Conservation (phyloP, 2,329 filamentous ascomycete genomes). For the Calonectria pseudoturangicola region DNA sequence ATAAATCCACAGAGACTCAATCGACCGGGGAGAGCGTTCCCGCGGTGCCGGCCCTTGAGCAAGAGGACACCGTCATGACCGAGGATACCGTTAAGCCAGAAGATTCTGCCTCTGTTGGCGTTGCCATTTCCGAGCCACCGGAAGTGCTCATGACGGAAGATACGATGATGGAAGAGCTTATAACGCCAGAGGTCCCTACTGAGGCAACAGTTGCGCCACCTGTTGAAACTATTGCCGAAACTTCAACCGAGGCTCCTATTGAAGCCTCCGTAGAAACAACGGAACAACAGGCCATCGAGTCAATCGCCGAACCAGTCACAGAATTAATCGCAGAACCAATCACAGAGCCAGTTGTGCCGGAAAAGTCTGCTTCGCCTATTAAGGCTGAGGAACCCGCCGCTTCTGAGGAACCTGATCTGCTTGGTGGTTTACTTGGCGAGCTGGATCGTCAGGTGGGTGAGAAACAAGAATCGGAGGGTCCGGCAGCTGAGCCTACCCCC, state of each 20-base stretch:
- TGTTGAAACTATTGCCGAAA: conserved; percentile 41
- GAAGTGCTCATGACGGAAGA: conserved; percentile 55
- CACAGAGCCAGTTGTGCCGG: conserved; percentile 31
- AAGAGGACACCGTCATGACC: conserved; percentile 59
- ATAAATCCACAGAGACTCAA: conserved; percentile 50
- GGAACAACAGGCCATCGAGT: not conserved
- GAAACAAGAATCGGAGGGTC: conserved; percentile 27
- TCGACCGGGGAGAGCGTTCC: conserved; percentile 45
- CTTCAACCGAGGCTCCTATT: conserved; percentile 6
- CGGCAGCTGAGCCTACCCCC: conserved; percentile 30
- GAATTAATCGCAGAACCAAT: conserved; percentile 44
- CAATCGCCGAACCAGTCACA: conserved; percentile 31
- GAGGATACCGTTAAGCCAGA: conserved; percentile 63
- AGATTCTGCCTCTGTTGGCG: conserved; percentile 60
- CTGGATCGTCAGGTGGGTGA: conserved; percentile 62
- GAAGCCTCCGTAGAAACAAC: not conserved
- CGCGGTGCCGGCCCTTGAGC: conserved; percentile 51
- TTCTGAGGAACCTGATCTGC: conserved; percentile 64
- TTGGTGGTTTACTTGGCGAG: conserved; percentile 67
- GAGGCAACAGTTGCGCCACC: not conserved
- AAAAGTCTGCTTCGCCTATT: conserved; percentile 38
- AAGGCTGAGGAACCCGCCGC: conserved; percentile 49
- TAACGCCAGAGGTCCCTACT: not conserved
- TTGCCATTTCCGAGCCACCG: conserved; percentile 55
- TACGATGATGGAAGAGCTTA: conserved; percentile 40